A percentile compares a stretch with the other conserved stretches of the same genome.
Evolutionary conservation across 805 yeast species (phyloP).

Genomic region (Kluyveromyces wickerhamii): DNA sequence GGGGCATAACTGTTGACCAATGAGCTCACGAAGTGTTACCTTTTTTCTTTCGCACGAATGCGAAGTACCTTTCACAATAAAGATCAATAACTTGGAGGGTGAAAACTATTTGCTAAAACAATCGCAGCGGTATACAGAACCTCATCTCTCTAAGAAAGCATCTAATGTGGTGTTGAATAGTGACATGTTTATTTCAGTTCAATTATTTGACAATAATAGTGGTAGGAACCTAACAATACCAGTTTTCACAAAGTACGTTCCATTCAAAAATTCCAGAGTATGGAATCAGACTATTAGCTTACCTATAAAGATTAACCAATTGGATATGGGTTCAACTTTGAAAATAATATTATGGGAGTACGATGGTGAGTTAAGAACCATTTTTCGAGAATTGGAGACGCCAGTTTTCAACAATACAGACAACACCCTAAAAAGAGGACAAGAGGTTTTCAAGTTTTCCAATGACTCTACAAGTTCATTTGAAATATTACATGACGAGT

Average conservation of each 20-base stretch:
- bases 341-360: constrained; percentile 63
- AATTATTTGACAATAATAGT: constrained; percentile 34
- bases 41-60: constrained; percentile 53
- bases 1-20: no score
- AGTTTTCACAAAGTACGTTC: constrained; percentile 40
- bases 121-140: constrained; percentile 41
- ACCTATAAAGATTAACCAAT: constrained; percentile 63
- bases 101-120: constrained; percentile 33
- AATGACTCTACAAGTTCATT: constrained; percentile 27
- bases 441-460: constrained; percentile 47
- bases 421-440: constrained; percentile 61
- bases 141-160: constrained; percentile 35
- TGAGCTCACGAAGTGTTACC: constrained; percentile 35
- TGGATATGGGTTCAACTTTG: constrained; percentile 56
- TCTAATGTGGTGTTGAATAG: constrained; percentile 33
- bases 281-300: constrained; percentile 72
- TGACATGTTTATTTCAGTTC: constrained; percentile 38
- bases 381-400: constrained; percentile 56
- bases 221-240: constrained; percentile 43
- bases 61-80: constrained; percentile 40
- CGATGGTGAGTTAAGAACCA: constrained; percentile 41
- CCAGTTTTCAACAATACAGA: constrained; percentile 48
- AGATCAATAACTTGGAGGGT: constrained; percentile 42
- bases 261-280: constrained; percentile 37
- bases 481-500: constrained; percentile 19